Conservation (phyloP, 805 yeast species). For the Hanseniaspora taiwanica region DNA sequence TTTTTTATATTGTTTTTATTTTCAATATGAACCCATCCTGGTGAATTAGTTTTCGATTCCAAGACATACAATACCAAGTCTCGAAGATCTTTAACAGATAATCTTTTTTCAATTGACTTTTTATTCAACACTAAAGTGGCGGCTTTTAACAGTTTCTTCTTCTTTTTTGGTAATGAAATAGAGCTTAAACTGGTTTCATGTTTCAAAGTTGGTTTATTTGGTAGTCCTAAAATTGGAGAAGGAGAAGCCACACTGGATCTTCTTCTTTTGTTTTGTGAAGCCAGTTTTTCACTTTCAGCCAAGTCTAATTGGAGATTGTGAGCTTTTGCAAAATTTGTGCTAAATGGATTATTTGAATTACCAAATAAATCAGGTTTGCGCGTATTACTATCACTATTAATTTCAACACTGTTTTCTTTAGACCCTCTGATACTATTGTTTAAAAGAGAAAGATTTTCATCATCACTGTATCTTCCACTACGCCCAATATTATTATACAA, state of each 20-base stretch:
- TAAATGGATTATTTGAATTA: too few relatives aligned
- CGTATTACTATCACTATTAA: background rate
- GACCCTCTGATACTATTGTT: too few relatives aligned
- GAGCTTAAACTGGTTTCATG: conserved; percentile 1
- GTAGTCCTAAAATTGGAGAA: background rate
- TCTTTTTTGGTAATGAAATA: conserved; percentile 15
- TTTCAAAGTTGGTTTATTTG: background rate
- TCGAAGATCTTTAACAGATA: conserved; percentile 30
- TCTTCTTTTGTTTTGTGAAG: conserved; percentile 11
- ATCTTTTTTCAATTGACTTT: conserved; percentile 15
- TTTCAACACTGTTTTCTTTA: background rate
- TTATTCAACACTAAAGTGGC: conserved; percentile 25
- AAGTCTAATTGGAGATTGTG: too few relatives aligned
- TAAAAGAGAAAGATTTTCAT: too few relatives aligned
- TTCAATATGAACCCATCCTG: conserved; percentile 36
- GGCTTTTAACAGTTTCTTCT: conserved; percentile 18
- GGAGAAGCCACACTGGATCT: conserved; percentile 13
- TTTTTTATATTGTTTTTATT: conserved; percentile 38
- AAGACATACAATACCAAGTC: conserved; percentile 32
- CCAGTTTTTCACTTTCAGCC: background rate
- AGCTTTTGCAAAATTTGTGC: too few relatives aligned
- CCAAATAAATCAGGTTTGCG: too few relatives aligned
- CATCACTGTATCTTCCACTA: background rate
- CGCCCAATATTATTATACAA: background rate
- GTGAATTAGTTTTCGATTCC: conserved; percentile 26